Evolutionary conservation across 2,329 filamentous ascomycete genomes (phyloP).

Genomic region (Neopestalotiopsis rosae): DNA sequence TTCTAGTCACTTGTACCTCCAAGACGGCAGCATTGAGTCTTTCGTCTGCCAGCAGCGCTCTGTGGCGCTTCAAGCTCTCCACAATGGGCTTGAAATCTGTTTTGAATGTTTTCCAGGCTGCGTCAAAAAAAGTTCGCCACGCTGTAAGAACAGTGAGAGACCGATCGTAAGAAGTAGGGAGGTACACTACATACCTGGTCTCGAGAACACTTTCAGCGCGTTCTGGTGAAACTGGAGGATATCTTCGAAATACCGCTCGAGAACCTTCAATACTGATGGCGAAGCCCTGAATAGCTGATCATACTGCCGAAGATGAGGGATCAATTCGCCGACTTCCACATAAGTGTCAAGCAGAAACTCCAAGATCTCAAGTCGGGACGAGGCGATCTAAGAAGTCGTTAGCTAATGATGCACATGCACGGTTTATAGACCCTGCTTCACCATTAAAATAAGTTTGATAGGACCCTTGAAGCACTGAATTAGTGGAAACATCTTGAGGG

Average conservation of each 20-base stretch:
- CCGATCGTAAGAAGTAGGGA: background rate
- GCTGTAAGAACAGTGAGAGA: background rate
- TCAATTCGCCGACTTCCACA: conserved; percentile 28
- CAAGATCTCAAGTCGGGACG: conserved; percentile 20
- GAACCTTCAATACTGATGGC: conserved; percentile 20
- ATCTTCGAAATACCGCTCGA: conserved; percentile 28
- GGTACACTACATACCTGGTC: conserved; percentile 20
- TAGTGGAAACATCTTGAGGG: background rate
- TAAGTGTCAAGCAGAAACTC: conserved; percentile 28
- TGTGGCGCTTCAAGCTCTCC: conserved; percentile 27
- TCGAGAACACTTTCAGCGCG: conserved; percentile 25
- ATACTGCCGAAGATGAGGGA: conserved; percentile 27
- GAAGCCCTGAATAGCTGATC: conserved; percentile 22
- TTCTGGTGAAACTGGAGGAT: conserved; percentile 28
- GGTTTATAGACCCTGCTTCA: background rate
- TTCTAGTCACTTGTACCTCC: conserved; percentile 18
- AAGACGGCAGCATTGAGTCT: conserved; percentile 21
- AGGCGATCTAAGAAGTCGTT: conserved; percentile 21
- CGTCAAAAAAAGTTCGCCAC: conserved; percentile 25
- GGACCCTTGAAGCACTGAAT: background rate
- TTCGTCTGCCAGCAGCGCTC: conserved; percentile 23
- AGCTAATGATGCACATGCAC: background rate
- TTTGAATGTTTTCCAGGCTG: conserved; percentile 26
- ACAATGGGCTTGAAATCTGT: conserved; percentile 25
- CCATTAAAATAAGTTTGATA: background rate